A percentile compares a stretch with the other conserved stretches of the same genome.
These are phyloP conservation scores for Macrophomina phaseolina DNA, from an alignment of 2,329 filamentous ascomycete species.

Conservation along the genomic window DNA sequence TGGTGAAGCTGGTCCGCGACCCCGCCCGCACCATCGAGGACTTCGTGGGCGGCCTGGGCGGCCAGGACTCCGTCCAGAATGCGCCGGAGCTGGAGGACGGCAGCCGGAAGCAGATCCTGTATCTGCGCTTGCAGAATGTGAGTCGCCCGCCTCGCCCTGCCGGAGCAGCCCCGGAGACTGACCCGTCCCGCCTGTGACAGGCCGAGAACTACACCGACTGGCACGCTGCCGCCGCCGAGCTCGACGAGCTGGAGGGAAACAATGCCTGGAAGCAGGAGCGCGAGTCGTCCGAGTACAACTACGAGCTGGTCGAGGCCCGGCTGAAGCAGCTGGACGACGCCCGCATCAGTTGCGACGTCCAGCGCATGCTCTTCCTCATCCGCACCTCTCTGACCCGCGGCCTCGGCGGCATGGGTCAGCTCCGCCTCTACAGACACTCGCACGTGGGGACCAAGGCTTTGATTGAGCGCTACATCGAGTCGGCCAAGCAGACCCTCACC, in stretches of 20 bases:
- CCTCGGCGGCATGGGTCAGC: constrained; percentile 84
- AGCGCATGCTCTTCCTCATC: constrained; percentile 78
- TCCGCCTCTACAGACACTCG: constrained; percentile 80
- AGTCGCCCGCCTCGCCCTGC: constrained; percentile 37
- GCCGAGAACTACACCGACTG: constrained; percentile 74
- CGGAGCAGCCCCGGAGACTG: constrained; percentile 18
- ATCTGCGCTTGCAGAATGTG: constrained; percentile 70
- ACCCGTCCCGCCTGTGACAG: constrained; percentile 47
- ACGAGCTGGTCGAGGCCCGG: constrained; percentile 70
- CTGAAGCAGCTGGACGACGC: constrained; percentile 77
- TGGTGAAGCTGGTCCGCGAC: constrained; percentile 43
- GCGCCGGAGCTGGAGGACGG: constrained; percentile 33
- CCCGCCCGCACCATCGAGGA: constrained; percentile 38
- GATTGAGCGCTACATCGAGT: constrained; percentile 86
- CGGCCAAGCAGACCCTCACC: constrained; percentile 75
- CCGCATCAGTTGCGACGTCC: constrained; percentile 71
- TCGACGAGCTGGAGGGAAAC: constrained; percentile 81
- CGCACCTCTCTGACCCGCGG: constrained; percentile 81
- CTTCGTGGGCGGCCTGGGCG: constrained; percentile 43
- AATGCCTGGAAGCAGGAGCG: constrained; percentile 78
- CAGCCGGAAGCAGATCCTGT: constrained; percentile 63
- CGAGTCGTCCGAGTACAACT: constrained; percentile 73
- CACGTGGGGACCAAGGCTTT: constrained; percentile 85
- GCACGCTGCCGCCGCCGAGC: constrained; percentile 74
- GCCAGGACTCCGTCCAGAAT: constrained; percentile 35